Evolutionary conservation across 148 eudicot genomes (phyloP), one percentile per base, ranked within the genome.

Genomic region (Heliamphora exappendiculata): DNA sequence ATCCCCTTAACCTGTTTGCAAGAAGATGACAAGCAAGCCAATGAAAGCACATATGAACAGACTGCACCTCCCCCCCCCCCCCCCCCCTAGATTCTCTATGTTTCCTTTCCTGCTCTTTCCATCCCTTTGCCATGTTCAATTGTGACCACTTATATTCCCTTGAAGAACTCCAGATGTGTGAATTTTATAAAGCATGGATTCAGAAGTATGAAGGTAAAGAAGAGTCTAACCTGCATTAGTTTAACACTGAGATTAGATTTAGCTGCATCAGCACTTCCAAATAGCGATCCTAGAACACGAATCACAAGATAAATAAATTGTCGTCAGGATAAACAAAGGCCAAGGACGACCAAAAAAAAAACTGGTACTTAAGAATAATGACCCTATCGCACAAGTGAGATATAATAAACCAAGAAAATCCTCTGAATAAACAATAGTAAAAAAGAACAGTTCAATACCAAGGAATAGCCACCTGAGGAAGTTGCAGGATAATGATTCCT

Each of bases 201-300:
- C 26, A 33, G 24, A 73, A 62, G 17, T 53, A 49, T 22, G 57
- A 70, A 37, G 36, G 31, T 67, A 49, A 63, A 67, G 37, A 71
- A 51, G 42, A 71, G 63, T 70, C 80, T 74, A 55, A 91, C 98
- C 96, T 92, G 97, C 98, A 95, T 92, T 76, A 95, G 76, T 72
- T 88, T 95, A 73, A 91, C 86, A 67, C 76, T 84, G 47, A 95
- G 84, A 81, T 82, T 86, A 72, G 92, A 79, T 84, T 81, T 91
- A 67, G 98, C 91, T 53, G 84, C 87, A 65, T 87, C 93, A 73
- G 85, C 67, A 84, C 89, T 89, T 54, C 91, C 94, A 70, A 92
- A 95, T 54, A 95, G 72, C 59, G 97, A 89, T 63, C 98, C 98
- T 93, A 79, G 67, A 81, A 63, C 60, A 82, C 51, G 63, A 79